phyloP scores from a whole-genome alignment of 495 filamentous ascomycete species.

The Hyaloscypha variabilis region DNA sequence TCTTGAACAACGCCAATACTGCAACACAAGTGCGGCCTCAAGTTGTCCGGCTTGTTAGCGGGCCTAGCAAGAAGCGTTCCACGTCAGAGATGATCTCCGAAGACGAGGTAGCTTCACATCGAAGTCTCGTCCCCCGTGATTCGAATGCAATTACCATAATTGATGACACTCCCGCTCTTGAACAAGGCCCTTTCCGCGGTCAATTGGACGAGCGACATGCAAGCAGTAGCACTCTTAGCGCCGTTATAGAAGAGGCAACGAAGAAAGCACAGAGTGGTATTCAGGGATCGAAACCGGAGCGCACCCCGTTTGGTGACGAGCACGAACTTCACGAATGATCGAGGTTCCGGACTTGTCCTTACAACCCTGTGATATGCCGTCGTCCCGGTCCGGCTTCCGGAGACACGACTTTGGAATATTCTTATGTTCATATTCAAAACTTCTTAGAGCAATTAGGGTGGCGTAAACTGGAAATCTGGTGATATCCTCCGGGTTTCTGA shows the following conservation, averaged over 20 bases:
- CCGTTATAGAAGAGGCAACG: slow-evolving; percentile 54
- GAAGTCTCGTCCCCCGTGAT: slow-evolving; percentile 26
- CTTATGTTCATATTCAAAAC: slow-evolving; percentile 31
- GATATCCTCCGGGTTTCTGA: slow-evolving; percentile 16
- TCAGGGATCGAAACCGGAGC: slow-evolving; percentile 33
- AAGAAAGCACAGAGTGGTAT: slow-evolving; percentile 36
- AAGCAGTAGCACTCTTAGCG: slow-evolving; percentile 51
- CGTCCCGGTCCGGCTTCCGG: slow-evolving; percentile 6
- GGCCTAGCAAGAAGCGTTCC: slow-evolving; percentile 44
- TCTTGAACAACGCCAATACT: slow-evolving; percentile 61
- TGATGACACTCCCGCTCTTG: slow-evolving; percentile 48
- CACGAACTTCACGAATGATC: slow-evolving; percentile 40
- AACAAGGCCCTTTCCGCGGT: slow-evolving; percentile 64
- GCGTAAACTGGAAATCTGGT: slow-evolving; percentile 19
- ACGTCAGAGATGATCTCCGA: slow-evolving; percentile 34
- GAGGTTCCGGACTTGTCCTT: not conserved
- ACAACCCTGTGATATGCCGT: slow-evolving; percentile 3
- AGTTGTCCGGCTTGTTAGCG: slow-evolving; percentile 54
- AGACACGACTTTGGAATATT: slow-evolving; percentile 12
- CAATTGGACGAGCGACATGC: slow-evolving; percentile 38
- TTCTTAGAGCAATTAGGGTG: slow-evolving; percentile 19
- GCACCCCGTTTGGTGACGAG: slow-evolving; percentile 59
- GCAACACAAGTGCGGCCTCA: slow-evolving; percentile 55
- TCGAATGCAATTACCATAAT: slow-evolving; percentile 47
- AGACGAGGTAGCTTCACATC: slow-evolving; percentile 36